Evolutionary conservation across 768 basidiomycete species (phyloP), one percentile per base, ranked within the genome.

Genomic region (Agaricus blazei): DNA sequence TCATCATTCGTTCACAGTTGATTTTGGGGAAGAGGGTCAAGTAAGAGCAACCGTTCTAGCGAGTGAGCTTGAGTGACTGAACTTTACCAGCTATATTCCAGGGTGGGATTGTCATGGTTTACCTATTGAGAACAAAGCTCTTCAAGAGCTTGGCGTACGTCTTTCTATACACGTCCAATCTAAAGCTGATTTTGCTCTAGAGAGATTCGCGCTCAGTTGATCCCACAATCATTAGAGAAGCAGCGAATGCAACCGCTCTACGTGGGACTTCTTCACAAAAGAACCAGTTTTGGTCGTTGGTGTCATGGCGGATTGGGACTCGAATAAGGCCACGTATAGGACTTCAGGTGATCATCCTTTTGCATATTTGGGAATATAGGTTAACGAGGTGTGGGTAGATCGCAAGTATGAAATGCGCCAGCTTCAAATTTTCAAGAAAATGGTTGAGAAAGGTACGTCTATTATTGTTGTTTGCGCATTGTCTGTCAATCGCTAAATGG

Each of bases 81-180:
- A 34, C n/a, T 9, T 51, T 36, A 29, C 57, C 37, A 98, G 96
- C 19, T 19, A 19, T 70, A 70, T 90, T 12, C 95, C 96, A 36
- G 96, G 96, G 9, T 99, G 93, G 93, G 96, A 99, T 64, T 98
- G 96, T 63, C 96, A 99, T 67, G 96, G 96, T 5, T 82, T 98
- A 11, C 96, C 96, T 0, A 98, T 98, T 58, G 96, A 98, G 68
- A 92, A 93, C 61, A 98, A 97, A 64, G 91, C 94, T 0, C 72
- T 99, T 36, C 76, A 87, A 57, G 80, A 87, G 24, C 75, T 96
- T 27, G 78, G 82, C 53, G 90, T 90, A 64, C 52, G 81, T 64
- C 43, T 15, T 7, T 34, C 34, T 8, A 54, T 41, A 8, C 2
- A 12, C 14, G 42, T 47, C 59, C 3, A 57, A 43, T 19, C 12